These are phyloP conservation scores for Lolium rigidum DNA, from an alignment of 176 grass and related monocot species.

Conservation along the genomic window DNA sequence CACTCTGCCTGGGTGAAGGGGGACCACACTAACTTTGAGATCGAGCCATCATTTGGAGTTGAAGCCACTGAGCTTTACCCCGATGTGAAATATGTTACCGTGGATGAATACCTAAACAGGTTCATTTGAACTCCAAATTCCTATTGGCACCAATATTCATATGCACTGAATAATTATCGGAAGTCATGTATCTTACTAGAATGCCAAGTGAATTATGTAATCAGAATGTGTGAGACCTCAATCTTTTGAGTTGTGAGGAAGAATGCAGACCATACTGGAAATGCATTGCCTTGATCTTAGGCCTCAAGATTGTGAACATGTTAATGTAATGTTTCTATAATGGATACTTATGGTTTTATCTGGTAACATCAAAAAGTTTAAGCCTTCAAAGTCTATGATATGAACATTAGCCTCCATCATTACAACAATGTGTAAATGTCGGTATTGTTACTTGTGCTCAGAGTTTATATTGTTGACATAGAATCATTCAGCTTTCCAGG, in stretches of 20 bases:
- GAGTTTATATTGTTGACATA: not conserved
- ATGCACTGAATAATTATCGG: not conserved
- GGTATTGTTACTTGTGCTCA: not conserved
- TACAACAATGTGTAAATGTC: not conserved
- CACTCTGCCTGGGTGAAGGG: slow-evolving; percentile 82
- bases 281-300: slow-evolving; percentile 6
- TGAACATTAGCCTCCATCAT: not conserved
- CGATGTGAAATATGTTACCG: slow-evolving; percentile 67
- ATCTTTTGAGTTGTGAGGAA: not conserved
- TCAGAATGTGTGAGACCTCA: not conserved
- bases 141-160: not conserved
- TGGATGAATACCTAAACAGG: slow-evolving; percentile 66
- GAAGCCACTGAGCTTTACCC: slow-evolving; percentile 75
- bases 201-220: not conserved
- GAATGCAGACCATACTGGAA: not conserved
- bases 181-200: not conserved
- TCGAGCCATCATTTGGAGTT: slow-evolving; percentile 69
- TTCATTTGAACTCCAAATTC: slow-evolving; percentile 43
- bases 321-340: not conserved
- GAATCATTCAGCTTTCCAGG: not conserved
- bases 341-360: not conserved
- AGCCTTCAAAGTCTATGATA: not conserved
- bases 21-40: slow-evolving; percentile 75
- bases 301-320: not conserved
- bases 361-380: not conserved